Evolutionary conservation across 164 flowering plant species (phyloP).

Genomic region (Saururus chinensis): DNA sequence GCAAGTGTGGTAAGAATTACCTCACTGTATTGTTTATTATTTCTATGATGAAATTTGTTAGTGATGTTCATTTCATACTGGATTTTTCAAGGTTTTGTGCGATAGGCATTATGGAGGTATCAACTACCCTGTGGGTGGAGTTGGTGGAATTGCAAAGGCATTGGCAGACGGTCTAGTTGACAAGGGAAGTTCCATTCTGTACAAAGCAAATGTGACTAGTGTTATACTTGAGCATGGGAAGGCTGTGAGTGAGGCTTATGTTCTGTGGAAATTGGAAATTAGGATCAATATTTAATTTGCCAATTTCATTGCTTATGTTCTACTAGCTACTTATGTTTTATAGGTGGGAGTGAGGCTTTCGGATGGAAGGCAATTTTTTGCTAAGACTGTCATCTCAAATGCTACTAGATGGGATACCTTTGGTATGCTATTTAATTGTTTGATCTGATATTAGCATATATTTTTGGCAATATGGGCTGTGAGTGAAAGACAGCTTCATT

Average conservation of each 20-base stretch:
- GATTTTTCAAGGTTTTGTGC: constrained; percentile 63
- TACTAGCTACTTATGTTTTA: constrained; percentile 10
- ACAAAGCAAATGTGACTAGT: constrained; percentile 79
- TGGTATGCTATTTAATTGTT: constrained; percentile 37
- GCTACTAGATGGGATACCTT: constrained; percentile 99
- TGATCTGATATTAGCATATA: background rate
- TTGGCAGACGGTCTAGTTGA: constrained; percentile 73
- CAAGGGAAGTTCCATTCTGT: constrained; percentile 73
- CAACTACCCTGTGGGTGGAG: constrained; percentile 98
- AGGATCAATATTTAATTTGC: background rate
- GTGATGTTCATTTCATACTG: constrained; percentile 1
- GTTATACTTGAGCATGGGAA: constrained; percentile 66
- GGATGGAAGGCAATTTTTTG: constrained; percentile 76
- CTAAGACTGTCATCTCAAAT: constrained; percentile 83
- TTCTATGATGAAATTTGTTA: constrained; percentile 1
- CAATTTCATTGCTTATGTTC: constrained; percentile 5
- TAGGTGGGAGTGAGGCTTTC: constrained; percentile 90
- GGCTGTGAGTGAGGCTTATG: constrained; percentile 68
- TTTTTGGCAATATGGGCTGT: background rate
- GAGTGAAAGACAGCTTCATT: background rate
- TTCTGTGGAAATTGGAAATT: background rate
- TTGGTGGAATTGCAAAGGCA: constrained; percentile 90
- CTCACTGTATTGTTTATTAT: background rate
- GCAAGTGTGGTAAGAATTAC: constrained; percentile 74
- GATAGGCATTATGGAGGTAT: constrained; percentile 97